phyloP scores from a whole-genome alignment of 2,329 filamentous ascomycete genomes.

The Colletotrichum eremochloae region DNA sequence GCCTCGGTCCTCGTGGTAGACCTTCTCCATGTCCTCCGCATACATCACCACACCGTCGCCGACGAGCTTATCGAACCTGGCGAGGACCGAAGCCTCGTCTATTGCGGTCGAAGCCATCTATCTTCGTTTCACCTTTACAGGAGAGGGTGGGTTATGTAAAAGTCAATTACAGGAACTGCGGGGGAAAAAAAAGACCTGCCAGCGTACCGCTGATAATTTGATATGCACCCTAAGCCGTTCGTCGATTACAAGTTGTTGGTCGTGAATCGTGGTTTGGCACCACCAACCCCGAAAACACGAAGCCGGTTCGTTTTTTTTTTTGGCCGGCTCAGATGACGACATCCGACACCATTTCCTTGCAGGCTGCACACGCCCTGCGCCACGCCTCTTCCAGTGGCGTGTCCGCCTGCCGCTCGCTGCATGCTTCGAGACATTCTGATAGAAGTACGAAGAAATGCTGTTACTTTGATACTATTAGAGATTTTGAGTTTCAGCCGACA shows the following conservation, averaged over 20 bases:
- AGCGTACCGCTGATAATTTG: not conserved
- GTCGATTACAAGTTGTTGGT: no score
- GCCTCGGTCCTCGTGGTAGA: conserved; percentile 19
- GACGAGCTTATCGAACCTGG: conserved; percentile 25
- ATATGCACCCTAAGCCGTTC: no score
- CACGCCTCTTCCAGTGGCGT: not conserved
- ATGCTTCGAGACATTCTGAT: not conserved
- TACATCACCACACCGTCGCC: conserved; percentile 24
- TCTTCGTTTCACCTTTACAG: not conserved
- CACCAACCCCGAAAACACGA: not conserved
- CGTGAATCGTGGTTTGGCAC: not conserved
- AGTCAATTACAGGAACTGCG: not conserved
- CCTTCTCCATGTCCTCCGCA: conserved; percentile 21
- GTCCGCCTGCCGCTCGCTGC: not conserved
- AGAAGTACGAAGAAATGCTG: no score
- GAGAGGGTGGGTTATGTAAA: not conserved
- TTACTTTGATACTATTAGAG: conserved; percentile 26
- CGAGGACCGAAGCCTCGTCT: conserved; percentile 29
- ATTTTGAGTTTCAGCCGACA: conserved; percentile 11
- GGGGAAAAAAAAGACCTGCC: not conserved
- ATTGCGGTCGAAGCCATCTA: conserved; percentile 1
- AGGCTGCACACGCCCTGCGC: not conserved
- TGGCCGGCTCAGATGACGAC: conserved; percentile 30
- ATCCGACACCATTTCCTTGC: not conserved
- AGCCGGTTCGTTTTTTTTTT: not conserved